Conservation (phyloP, 306 rosid species). For the Acmispon strigosus region DNA sequence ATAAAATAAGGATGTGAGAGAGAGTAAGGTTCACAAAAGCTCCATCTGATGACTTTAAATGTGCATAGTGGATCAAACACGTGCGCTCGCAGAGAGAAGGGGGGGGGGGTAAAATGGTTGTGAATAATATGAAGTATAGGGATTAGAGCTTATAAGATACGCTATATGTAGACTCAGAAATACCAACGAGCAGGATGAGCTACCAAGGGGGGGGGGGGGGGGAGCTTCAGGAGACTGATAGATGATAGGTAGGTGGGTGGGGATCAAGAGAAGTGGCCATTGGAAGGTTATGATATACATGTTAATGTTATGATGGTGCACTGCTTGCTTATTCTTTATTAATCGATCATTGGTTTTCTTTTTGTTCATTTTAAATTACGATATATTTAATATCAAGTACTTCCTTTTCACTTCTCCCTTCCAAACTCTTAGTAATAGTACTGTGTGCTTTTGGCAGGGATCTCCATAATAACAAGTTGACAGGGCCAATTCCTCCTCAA, state of each 20-base stretch:
- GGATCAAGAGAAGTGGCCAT: no score
- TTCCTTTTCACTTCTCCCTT: not conserved
- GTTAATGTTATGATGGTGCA: conserved; percentile 1
- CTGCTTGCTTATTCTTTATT: not conserved
- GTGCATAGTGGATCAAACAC: not conserved
- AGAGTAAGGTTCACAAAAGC: no score
- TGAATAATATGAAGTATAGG: not conserved
- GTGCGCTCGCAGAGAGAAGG: not conserved
- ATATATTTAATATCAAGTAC: not conserved
- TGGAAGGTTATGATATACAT: not conserved
- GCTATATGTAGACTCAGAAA: no score
- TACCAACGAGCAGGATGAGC: no score
- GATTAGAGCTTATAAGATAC: no score
- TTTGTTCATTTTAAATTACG: not conserved
- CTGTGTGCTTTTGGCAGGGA: conserved; percentile 55
- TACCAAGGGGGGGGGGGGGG: no score
- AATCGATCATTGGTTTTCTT: not conserved
- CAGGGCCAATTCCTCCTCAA: conserved; percentile 98
- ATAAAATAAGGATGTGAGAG: no score
- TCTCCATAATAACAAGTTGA: conserved; percentile 93
- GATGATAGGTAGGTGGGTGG: no score
- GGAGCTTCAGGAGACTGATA: no score
- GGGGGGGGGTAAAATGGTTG: not conserved
- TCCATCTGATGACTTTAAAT: not conserved
- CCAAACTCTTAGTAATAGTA: not conserved